Evolutionary conservation across 116 monocot genomes (phyloP), one percentile per base, ranked within the genome.

Genomic region (Cymodocea nodosa): DNA sequence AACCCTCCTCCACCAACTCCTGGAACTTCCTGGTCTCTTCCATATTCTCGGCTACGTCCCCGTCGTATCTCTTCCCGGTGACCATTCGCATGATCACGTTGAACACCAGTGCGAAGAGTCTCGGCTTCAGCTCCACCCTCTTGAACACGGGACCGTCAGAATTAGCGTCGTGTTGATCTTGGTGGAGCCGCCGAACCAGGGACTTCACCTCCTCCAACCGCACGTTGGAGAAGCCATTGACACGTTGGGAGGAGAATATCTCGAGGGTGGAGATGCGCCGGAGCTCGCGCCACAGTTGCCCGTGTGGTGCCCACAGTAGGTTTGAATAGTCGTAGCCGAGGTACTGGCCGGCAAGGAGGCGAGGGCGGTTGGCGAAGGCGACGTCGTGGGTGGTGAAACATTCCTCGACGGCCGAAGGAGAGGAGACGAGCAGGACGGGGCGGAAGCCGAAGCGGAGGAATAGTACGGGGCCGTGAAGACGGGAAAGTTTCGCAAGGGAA

Each of bases 341-440:
- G 81, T 51, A 16, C 25, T 57, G 25, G 25, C 17, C 35, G 52
- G 74, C 56, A 34, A 78, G 70, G 35, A 84, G 48, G 0, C 16
- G 18, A 16, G 84, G 81, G 18, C 88, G 88, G 66, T 74, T 77
- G 53, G 81, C 84, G 71, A 88, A 84, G 71, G 56, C 44, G 61
- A 76, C 13, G 59, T 88, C 87, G 39, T 81, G 68, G 10, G 50
- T 76, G 23, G 81, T 78, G 68, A 83, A 70, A 65, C 80, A 80
- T 22, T 87, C 81, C 16, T 65, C 74, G 35, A 81, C 87, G 23
- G 60, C 55, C 16, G 66, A 20, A 15, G 53, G 59, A 24, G 80
- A 81, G 54, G 80, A 74, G 51, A 83, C 71, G 52, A 73, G 23
- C 65, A 87, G 73, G 18, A 76, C 71, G 10, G 68, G 65, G 35